phyloP scores from a whole-genome alignment of 1,284 basidiomycete genomes.

The Puccinia triticina region DNA sequence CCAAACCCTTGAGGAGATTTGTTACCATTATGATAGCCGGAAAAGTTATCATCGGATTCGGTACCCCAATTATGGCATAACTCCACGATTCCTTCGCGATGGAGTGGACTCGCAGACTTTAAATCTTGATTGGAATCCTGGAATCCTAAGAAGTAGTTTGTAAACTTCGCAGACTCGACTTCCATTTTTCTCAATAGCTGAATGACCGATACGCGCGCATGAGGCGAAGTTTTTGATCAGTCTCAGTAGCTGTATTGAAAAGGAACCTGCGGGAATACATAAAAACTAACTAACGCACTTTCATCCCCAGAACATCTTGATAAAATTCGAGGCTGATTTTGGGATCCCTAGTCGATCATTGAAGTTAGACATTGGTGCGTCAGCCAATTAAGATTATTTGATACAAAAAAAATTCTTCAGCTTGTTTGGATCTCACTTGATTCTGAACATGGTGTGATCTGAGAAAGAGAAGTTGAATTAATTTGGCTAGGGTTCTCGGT shows the following conservation, averaged over 20 bases:
- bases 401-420: not conserved
- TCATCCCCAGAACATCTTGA: slow-evolving; percentile 77
- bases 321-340: slow-evolving; percentile 66
- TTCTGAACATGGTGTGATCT: slow-evolving; percentile 50
- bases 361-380: not conserved
- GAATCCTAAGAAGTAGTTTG: slow-evolving; percentile 56
- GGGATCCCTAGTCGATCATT: slow-evolving; percentile 72
- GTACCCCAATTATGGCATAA: slow-evolving; percentile 80
- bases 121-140: slow-evolving; percentile 57
- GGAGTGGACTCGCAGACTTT: slow-evolving; percentile 58
- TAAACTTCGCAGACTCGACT: slow-evolving; percentile 30
- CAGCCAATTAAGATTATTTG: not conserved
- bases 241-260: not conserved
- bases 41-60: slow-evolving; percentile 74
- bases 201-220: not conserved
- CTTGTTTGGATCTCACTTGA: slow-evolving; percentile 32
- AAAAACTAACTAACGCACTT: slow-evolving; percentile 63
- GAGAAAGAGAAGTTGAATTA: not conserved
- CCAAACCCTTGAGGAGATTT: slow-evolving; percentile 68
- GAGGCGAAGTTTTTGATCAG: not conserved
- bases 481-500: not conserved
- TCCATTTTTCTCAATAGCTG: slow-evolving; percentile 20
- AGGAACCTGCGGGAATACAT: not conserved
- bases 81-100: slow-evolving; percentile 72
- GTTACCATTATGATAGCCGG: slow-evolving; percentile 81